Evolutionary conservation across 345 rosid genomes (phyloP).

Genomic region (Clarkia xantiana): DNA sequence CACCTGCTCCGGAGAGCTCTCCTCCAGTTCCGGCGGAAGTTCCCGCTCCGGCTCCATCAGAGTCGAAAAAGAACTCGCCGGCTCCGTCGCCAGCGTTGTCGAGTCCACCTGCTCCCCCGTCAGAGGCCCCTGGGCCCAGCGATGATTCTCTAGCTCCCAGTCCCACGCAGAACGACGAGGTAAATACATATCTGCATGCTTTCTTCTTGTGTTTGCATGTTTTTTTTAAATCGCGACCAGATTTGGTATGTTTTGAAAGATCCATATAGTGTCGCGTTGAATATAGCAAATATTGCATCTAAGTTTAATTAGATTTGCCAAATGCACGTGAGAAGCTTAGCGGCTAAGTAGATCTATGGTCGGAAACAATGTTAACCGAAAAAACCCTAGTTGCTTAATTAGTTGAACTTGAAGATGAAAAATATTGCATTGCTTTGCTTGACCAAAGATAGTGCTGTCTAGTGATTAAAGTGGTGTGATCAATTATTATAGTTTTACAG

Average conservation of each 20-base stretch:
- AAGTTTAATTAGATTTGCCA: no score
- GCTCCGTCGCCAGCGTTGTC: slow-evolving; percentile 11
- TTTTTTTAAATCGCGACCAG: background rate
- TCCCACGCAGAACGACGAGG: slow-evolving; percentile 16
- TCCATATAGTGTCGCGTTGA: no score
- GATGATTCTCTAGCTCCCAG: slow-evolving; percentile 7
- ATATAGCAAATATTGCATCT: no score
- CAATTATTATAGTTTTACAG: no score
- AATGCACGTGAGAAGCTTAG: no score
- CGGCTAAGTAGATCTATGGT: no score
- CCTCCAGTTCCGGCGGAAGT: slow-evolving; percentile 20
- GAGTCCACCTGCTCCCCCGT: slow-evolving; percentile 12
- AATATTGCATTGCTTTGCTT: no score
- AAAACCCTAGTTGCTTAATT: no score
- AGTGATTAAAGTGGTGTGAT: no score
- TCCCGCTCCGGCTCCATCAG: slow-evolving; percentile 28
- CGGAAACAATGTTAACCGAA: no score
- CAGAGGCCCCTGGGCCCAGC: slow-evolving; percentile 20
- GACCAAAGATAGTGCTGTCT: no score
- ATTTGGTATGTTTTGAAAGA: background rate
- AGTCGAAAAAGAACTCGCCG: slow-evolving; percentile 17
- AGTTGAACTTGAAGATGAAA: no score
- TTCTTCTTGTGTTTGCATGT: background rate
- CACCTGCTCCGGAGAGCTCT: slow-evolving; percentile 14
- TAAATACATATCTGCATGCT: slow-evolving; percentile 3